These are phyloP conservation scores for Ogataea glucozyma DNA, from an alignment of 805 yeast species.

Conservation along the genomic window DNA sequence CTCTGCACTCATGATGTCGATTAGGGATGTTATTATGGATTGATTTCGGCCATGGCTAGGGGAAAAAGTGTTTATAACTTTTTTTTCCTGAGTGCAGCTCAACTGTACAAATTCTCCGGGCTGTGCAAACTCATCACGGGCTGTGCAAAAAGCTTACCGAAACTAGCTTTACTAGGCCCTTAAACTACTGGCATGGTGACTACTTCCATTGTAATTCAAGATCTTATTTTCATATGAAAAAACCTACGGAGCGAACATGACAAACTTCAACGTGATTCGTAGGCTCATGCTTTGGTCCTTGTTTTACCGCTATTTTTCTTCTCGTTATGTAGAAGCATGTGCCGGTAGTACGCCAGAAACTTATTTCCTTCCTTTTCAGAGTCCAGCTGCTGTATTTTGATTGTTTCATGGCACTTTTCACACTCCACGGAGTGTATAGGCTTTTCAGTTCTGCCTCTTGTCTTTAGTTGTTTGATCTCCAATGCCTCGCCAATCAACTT, in stretches of 20 bases:
- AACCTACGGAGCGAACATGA: no score
- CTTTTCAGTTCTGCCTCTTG: conserved; percentile 19
- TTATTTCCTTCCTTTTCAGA: conserved; percentile 22
- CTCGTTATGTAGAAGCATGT: conserved; percentile 30
- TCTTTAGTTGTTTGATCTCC: conserved; percentile 20
- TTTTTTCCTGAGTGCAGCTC: not conserved
- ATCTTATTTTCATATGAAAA: no score
- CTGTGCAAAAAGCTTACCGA: no score
- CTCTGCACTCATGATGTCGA: conserved; percentile 52
- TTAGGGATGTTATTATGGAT: not conserved
- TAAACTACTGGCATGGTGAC: no score
- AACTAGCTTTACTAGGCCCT: no score
- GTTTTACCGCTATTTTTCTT: conserved; percentile 26
- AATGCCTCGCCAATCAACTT: conserved; percentile 22
- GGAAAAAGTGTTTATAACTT: not conserved
- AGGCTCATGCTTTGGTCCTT: conserved; percentile 2
- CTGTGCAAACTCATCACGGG: no score
- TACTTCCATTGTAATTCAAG: no score
- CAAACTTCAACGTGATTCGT: not conserved
- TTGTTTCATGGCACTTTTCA: conserved; percentile 21
- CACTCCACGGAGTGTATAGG: conserved; percentile 28
- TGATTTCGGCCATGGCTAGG: not conserved
- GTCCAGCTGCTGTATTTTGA: conserved; percentile 25
- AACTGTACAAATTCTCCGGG: no score
- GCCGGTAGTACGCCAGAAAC: conserved; percentile 32